Evolutionary conservation across 2,329 filamentous ascomycete species (phyloP).

Genomic region (Akanthomyces lecanii): DNA sequence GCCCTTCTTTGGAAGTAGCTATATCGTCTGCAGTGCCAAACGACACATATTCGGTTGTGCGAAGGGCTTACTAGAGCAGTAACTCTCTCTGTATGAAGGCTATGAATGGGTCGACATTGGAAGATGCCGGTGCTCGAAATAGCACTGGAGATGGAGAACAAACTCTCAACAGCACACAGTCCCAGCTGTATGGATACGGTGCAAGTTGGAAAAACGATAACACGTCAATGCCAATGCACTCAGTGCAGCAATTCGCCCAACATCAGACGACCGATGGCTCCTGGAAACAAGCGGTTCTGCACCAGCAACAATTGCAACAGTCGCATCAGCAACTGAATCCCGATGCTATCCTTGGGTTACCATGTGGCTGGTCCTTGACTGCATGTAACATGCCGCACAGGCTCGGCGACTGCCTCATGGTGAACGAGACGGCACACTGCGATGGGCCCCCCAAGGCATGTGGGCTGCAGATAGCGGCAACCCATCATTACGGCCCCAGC

Average conservation of each 20-base stretch:
- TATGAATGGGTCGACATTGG: neutral
- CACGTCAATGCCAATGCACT: neutral
- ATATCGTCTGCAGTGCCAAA: neutral
- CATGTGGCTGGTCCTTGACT: neutral
- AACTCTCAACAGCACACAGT: neutral
- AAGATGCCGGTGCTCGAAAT: neutral
- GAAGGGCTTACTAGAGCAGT: neutral
- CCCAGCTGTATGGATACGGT: slow-evolving; percentile 3
- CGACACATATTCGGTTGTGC: neutral
- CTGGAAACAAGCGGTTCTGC: neutral
- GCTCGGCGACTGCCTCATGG: neutral
- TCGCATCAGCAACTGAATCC: neutral
- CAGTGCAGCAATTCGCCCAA: neutral
- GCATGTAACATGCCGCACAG: neutral
- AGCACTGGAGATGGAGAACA: neutral
- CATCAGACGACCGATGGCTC: neutral
- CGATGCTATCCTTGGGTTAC: neutral
- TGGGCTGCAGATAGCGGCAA: neutral
- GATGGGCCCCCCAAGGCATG: neutral
- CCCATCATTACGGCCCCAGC: neutral
- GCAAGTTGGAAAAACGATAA: neutral
- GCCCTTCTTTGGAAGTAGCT: neutral
- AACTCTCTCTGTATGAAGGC: neutral
- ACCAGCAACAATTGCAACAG: neutral
- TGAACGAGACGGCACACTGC: neutral